phyloP scores from a whole-genome alignment of 2,329 filamentous ascomycete species.

The Helotiales sp. region DNA sequence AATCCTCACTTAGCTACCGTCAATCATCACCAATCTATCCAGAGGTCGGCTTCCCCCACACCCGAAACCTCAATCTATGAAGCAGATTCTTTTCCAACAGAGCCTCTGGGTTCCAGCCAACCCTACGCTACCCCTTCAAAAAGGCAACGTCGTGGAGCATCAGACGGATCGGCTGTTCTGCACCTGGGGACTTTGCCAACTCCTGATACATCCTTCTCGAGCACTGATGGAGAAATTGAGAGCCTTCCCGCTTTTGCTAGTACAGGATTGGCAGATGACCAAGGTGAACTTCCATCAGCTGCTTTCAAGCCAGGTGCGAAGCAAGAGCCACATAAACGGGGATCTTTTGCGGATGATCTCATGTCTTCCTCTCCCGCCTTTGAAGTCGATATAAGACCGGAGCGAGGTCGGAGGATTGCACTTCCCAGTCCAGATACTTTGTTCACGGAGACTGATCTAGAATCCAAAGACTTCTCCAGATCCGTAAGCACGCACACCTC shows the following conservation, averaged over 20 bases:
- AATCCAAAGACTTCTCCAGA: background rate
- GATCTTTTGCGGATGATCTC: background rate
- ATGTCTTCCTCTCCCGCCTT: background rate
- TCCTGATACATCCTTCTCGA: background rate
- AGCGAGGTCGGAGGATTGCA: background rate
- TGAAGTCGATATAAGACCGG: background rate
- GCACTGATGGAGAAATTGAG: background rate
- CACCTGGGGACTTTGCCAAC: background rate
- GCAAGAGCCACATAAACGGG: background rate
- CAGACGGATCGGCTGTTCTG: background rate
- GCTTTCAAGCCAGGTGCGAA: background rate
- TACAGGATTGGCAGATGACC: background rate
- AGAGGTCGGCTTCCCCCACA: background rate
- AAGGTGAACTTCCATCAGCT: background rate
- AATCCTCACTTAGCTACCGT: background rate
- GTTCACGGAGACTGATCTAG: background rate
- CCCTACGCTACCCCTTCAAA: background rate
- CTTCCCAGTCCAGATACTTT: background rate
- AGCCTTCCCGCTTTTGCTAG: background rate
- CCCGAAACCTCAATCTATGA: background rate
- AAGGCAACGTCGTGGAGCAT: background rate
- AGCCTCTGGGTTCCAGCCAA: background rate
- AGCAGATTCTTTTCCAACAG: background rate
- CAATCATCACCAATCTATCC: background rate
- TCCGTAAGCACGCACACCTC: too few species aligned